A percentile compares a stretch with the other conserved stretches of the same genome.
Conservation (phyloP, 805 yeast species). For the Yamadazyma laniorum region DNA sequence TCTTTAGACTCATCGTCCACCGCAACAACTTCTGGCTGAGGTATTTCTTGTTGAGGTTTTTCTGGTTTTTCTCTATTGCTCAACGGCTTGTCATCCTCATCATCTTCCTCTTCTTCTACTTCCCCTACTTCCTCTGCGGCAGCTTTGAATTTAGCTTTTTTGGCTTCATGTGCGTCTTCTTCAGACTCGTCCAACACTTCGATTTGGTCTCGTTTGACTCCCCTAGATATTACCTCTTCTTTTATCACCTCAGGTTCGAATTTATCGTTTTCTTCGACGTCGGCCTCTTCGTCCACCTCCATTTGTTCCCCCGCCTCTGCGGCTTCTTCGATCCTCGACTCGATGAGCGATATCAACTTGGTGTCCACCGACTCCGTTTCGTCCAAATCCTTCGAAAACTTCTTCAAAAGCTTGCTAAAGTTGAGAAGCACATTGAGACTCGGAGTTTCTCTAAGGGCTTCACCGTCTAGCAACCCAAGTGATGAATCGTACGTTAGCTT, state of each 20-base stretch:
- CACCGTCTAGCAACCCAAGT: slow-evolving; percentile 62
- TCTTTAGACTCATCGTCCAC: background rate
- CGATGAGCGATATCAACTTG: slow-evolving; percentile 9
- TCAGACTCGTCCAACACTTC: slow-evolving; percentile 15
- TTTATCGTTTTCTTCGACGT: slow-evolving; percentile 3
- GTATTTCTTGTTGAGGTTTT: background rate
- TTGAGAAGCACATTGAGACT: slow-evolving; percentile 45
- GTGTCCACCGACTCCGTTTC: slow-evolving; percentile 30
- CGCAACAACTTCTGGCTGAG: background rate
- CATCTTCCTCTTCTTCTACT: slow-evolving; percentile 4
- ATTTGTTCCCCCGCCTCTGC: slow-evolving; percentile 3
- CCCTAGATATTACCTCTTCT: slow-evolving; percentile 4
- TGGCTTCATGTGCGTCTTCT: background rate
- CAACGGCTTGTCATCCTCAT: background rate
- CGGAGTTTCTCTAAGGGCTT: slow-evolving; percentile 41
- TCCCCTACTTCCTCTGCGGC: background rate
- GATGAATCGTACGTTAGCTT: slow-evolving; percentile 56
- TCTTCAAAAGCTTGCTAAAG: slow-evolving; percentile 42
- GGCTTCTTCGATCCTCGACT: slow-evolving; percentile 5
- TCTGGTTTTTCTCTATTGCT: background rate
- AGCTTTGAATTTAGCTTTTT: slow-evolving; percentile 2
- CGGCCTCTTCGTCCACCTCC: slow-evolving; percentile 8
- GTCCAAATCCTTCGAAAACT: slow-evolving; percentile 38
- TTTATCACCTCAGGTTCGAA: slow-evolving; percentile 11
- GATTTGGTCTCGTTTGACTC: slow-evolving; percentile 7